phyloP scores from a whole-genome alignment of 2,329 filamentous ascomycete species.

The Colletotrichum kahawae region DNA sequence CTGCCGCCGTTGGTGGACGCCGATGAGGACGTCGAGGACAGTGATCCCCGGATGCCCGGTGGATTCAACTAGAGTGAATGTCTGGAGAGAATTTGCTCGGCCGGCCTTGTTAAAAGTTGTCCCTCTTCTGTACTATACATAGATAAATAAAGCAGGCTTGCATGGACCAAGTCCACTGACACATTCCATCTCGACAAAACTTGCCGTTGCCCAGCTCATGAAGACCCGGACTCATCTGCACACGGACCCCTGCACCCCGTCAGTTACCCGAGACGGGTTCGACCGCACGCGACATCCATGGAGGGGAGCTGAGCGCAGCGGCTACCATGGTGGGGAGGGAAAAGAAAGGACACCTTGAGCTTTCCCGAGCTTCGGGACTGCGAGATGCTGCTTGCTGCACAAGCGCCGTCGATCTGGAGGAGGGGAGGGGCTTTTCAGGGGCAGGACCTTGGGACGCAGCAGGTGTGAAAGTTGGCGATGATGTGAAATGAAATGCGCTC shows the following conservation, averaged over 20 bases:
- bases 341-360: neutral
- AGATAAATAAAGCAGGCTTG: neutral
- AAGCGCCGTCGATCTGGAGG: slow-evolving; percentile 18
- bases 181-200: neutral
- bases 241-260: neutral
- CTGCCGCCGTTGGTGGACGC: neutral
- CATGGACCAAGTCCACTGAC: neutral
- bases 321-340: neutral
- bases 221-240: neutral
- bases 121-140: neutral
- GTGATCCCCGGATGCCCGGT: neutral
- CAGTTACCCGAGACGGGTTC: slow-evolving; percentile 9
- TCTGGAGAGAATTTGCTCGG: neutral
- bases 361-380: slow-evolving; percentile 5
- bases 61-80: neutral
- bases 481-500: slow-evolving; percentile 16
- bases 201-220: neutral
- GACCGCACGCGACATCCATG: slow-evolving; percentile 13
- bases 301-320: neutral
- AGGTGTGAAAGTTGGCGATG: neutral
- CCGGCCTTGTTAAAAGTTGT: neutral
- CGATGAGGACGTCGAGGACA: neutral
- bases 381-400: slow-evolving; percentile 12
- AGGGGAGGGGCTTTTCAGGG: neutral
- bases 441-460: neutral